These are phyloP conservation scores for Staphylotrichum longicolle DNA, from an alignment of 495 filamentous ascomycete species.

Conservation along the genomic window DNA sequence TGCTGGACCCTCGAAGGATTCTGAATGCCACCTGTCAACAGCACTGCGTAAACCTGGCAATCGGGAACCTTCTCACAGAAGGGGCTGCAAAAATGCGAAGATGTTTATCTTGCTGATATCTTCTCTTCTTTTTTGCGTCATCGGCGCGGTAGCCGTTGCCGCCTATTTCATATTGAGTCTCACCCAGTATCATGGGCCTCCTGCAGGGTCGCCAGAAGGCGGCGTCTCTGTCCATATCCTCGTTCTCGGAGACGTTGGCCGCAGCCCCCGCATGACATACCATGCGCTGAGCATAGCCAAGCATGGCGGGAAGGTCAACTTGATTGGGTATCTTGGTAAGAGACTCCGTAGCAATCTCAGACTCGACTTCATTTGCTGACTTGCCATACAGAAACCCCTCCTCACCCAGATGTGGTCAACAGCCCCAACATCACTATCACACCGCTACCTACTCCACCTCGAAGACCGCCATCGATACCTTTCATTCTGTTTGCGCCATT, in stretches of 20 bases:
- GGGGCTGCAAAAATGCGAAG: background rate
- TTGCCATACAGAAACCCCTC: slow-evolving; percentile 37
- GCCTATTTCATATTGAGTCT: slow-evolving; percentile 16
- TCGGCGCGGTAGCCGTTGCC: slow-evolving; percentile 1
- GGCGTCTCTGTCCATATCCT: slow-evolving; percentile 68
- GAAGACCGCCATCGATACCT: slow-evolving; percentile 24
- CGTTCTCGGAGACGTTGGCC: slow-evolving; percentile 97
- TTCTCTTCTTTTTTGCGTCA: slow-evolving; percentile 5
- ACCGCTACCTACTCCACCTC: slow-evolving; percentile 35
- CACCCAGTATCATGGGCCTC: slow-evolving; percentile 27
- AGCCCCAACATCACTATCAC: slow-evolving; percentile 62
- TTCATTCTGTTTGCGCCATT: slow-evolving; percentile 79
- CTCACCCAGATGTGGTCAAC: slow-evolving; percentile 71
- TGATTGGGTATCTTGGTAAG: slow-evolving; percentile 84
- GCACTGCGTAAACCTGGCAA: too few relatives aligned
- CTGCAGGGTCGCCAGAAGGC: slow-evolving; percentile 25
- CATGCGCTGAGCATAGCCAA: slow-evolving; percentile 91
- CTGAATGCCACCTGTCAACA: background rate
- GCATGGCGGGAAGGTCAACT: slow-evolving; percentile 72
- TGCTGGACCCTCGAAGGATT: too few relatives aligned
- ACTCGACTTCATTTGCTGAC: slow-evolving; percentile 3
- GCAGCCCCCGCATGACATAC: slow-evolving; percentile 98
- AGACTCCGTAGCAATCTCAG: slow-evolving; percentile 16
- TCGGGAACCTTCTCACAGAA: background rate
- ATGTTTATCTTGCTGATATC: slow-evolving; percentile 12